Evolutionary conservation across 2,329 filamentous ascomycete genomes (phyloP), one percentile per base, ranked within the genome.

Genomic region (Dactylellina parvicollis): DNA sequence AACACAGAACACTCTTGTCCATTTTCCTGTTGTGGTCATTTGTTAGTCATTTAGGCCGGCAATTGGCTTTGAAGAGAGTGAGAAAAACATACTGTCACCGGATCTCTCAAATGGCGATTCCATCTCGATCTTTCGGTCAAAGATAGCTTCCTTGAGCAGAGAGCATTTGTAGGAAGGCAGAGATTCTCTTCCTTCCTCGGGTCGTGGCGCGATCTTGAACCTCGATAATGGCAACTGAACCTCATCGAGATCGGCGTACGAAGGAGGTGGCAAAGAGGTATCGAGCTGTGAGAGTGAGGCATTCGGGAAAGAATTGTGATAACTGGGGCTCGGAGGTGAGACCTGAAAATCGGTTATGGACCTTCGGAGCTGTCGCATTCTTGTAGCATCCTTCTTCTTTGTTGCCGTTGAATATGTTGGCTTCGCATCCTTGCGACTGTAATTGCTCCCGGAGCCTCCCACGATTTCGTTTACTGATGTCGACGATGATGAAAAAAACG

Each of bases 91-190:
- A 74, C 70, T 67, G 77, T 88, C 84, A 74, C 85, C 82, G 44
- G 88, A 85, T 47, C 86, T 82, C 78, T 88, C 86, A 75, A 86
- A 88, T 4, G 88, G 86, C 67, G 88, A 85, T 73, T 87, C 84
- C 64, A 90, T 84, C 79, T 91, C 89, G 81, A 87, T 85, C 81
- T 90, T 90, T 78, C 85, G 85, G 76, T 83, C 81, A 77, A 89
- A 88, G 4, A 88, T 82, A 24, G 83, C 85, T 78, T 87, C 84
- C 52, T 86, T 80, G 61, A 82, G 81, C 61, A 89, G 83, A 77
- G 83, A 84, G 76, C 83, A 86, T 50, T 85, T 85, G 78, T 89
- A 89, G 22, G 79, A 76, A n/a, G 87, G 87, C 34, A 88, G 80
- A 28, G 79, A 77, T 75, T 87, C 85, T 36, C 80, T 78, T 59